A percentile compares a stretch with the other conserved stretches of the same genome.
Conservation (phyloP, 805 yeast genomes). For the Wickerhamia fluorescens region DNA sequence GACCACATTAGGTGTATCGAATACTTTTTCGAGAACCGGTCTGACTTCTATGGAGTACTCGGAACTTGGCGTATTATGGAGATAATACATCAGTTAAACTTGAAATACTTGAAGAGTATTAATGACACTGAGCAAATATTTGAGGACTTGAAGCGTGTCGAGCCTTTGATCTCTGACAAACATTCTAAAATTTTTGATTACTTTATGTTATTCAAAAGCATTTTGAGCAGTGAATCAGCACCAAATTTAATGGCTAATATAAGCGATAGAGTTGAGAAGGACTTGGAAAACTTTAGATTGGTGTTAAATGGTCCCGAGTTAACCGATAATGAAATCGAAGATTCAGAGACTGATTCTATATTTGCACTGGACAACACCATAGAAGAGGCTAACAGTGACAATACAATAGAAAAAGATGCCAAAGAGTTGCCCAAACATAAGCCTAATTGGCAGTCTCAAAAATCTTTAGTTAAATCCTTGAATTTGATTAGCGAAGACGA, state of each 20-base stretch:
- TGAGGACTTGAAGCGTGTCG: slow-evolving; percentile 10
- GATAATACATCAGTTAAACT: slow-evolving; percentile 24
- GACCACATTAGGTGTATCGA: slow-evolving; percentile 27
- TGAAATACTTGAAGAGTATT: slow-evolving; percentile 17
- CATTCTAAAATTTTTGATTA: slow-evolving; percentile 7
- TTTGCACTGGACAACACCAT: slow-evolving; percentile 1
- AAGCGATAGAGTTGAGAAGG: slow-evolving; percentile 11
- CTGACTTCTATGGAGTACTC: slow-evolving; percentile 20
- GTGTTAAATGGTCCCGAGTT: slow-evolving; percentile 22
- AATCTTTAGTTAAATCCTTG: slow-evolving; percentile 21
- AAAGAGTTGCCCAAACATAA: slow-evolving; percentile 1
- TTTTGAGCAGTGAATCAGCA: slow-evolving; percentile 9
- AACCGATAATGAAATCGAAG: slow-evolving; percentile 17
- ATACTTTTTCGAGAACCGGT: slow-evolving; percentile 10
- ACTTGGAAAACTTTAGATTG: slow-evolving; percentile 16
- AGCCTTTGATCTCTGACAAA: slow-evolving; percentile 7
- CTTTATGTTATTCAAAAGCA: slow-evolving; percentile 12
- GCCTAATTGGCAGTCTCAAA: slow-evolving; percentile 6
- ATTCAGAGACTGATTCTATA: slow-evolving; percentile 7
- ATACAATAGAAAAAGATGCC: slow-evolving; percentile 3
- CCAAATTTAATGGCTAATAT: slow-evolving; percentile 12
- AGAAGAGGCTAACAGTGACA: slow-evolving; percentile 5
- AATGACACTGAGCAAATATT: slow-evolving; percentile 8
- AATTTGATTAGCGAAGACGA: slow-evolving; percentile 29
- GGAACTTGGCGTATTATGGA: slow-evolving; percentile 33